Base-by-base conservation (phyloP, 768 basidiomycete species). In the Leucocoprinus leucothites region DNA sequence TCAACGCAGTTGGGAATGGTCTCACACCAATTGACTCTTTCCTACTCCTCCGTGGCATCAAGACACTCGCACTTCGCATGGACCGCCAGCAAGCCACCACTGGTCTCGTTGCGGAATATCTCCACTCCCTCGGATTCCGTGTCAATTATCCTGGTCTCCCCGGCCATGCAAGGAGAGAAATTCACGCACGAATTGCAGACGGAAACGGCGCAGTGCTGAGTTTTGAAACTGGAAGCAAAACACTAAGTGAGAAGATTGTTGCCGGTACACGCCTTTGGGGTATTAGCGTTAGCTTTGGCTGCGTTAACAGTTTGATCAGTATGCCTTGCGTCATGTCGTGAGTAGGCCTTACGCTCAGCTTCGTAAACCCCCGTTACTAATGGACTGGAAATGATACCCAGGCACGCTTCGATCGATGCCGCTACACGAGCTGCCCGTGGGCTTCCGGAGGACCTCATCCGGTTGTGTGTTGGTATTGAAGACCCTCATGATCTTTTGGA, bases 301-400 rank as follows among this genome's bases (percentile, higher is more conserved):
- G 91, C 61, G 95, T 99, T 58, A 99, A 99, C 75, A 94, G 91
- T 65, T 69, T 99, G 69, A 98, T 98, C 72, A 94, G 91, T 60
- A 98, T 99, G 96, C 97, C 97, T 35, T 98, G 97, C 69, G 85
- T 93, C 63, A 98, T 99, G 97, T 97, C 94, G 96, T 98, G 71
- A 74, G 95, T 89, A 4, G 34, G 34, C 25, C 11, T 60, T 52
- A 34, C 28, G 51, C 52, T 57, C 28, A 41, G 9, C 49, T 50
- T 8, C 38, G 22, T 31, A 57, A 40, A 58, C 58, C 51, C 42
- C 60, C 53, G 43, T 24, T n/a, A 34, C 45, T 45, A 14, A 50
- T 41, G 16, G 18, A n/a, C 11, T 38, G 19, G 26, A 48, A 55
- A 48, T 59, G 25, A 63, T 57, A 13, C 49, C 18, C 61, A 96